Evolutionary conservation across 345 rosid species (phyloP), one percentile per base, ranked within the genome.

Genomic region (Salix koriyanagi): DNA sequence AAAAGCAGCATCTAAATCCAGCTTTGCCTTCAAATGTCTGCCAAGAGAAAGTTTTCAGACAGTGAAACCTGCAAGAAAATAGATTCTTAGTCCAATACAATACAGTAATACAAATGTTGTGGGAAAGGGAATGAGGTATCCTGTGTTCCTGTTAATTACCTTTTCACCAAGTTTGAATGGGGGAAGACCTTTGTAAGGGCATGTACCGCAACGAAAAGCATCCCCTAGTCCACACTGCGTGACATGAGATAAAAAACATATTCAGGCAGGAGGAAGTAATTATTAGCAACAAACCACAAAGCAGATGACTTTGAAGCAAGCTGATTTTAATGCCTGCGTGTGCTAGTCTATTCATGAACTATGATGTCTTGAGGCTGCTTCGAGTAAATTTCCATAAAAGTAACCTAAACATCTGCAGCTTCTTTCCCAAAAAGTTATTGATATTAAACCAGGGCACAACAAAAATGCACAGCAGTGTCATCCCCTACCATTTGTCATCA

Each of bases 171-270:
- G 86, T 80, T 89, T 94, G 85, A 96, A 94, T 26, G 94, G 81
- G 34, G 97, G 93, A 62, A 92, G 97, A 73, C 99, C 99, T 79
- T 88, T 91, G 87, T 92, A 96, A 68, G 99, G 98, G 78, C 99
- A 96, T 46, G 98, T 88, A 70, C 94, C 62, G 73, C 99, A 94
- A 34, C 98, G 97, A 81, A 96, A 96, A 44, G 99, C 99, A 83
- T 94, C 98, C 69, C 98, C 99, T 0, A 96, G 86, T 42, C 98
- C 98, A 83, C 99, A 91, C 98, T 96, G 89, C 75, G 74, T 44
- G 19, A 19, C 39, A 23, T 9, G 44, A 48, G 11, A 72, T 3
- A 41, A 71, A 19, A 25, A 39, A 74, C 0, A 32, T 0, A 71
- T 9, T 13, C 18, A 46, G 28, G 62, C 28, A 11, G 48, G 41